Conservation (phyloP, 805 yeast genomes). For the Candida patagonica region DNA sequence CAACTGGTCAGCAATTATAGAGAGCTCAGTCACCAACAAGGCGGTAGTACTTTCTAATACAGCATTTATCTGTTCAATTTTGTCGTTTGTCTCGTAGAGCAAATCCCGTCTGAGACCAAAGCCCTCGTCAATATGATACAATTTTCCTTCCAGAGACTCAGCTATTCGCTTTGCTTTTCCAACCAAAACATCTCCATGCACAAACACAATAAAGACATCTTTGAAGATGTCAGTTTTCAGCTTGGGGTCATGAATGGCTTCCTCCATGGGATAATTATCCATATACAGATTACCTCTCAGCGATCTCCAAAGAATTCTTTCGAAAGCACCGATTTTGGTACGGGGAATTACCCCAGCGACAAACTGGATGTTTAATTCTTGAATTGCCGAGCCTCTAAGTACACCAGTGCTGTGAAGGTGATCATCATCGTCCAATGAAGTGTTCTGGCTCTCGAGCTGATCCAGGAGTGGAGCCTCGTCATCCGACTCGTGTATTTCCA, state of each 20-base stretch:
- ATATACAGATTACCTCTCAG: slow-evolving; percentile 86
- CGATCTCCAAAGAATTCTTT: slow-evolving; percentile 84
- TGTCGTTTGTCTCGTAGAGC: slow-evolving; percentile 33
- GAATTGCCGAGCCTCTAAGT: slow-evolving; percentile 9
- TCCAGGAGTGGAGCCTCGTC: slow-evolving; percentile 30
- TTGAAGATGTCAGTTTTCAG: slow-evolving; percentile 50
- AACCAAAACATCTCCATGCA: slow-evolving; percentile 73
- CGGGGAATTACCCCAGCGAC: slow-evolving; percentile 77
- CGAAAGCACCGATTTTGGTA: slow-evolving; percentile 57
- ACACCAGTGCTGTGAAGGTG: slow-evolving; percentile 3
- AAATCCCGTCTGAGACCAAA: slow-evolving; percentile 31
- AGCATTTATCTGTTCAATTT: slow-evolving; percentile 46
- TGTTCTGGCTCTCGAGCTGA: slow-evolving; percentile 4
- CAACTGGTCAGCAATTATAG: slow-evolving; percentile 65
- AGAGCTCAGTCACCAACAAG: slow-evolving; percentile 66
- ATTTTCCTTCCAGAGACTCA: slow-evolving; percentile 78
- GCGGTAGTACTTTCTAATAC: slow-evolving; percentile 54
- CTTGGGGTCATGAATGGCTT: slow-evolving; percentile 52
- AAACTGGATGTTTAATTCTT: slow-evolving; percentile 34
- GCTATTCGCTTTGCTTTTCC: slow-evolving; percentile 70
- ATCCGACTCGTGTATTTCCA: slow-evolving; percentile 19
- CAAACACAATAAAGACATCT: slow-evolving; percentile 79
- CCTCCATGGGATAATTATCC: slow-evolving; percentile 61
- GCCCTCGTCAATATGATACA: slow-evolving; percentile 52
- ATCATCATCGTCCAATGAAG: slow-evolving; percentile 4